Percentiles rank a stretch among this genome's conserved stretches.
These are phyloP conservation scores for Solanum sitiens DNA, from an alignment of 257 asterid genomes.

Conservation along the genomic window DNA sequence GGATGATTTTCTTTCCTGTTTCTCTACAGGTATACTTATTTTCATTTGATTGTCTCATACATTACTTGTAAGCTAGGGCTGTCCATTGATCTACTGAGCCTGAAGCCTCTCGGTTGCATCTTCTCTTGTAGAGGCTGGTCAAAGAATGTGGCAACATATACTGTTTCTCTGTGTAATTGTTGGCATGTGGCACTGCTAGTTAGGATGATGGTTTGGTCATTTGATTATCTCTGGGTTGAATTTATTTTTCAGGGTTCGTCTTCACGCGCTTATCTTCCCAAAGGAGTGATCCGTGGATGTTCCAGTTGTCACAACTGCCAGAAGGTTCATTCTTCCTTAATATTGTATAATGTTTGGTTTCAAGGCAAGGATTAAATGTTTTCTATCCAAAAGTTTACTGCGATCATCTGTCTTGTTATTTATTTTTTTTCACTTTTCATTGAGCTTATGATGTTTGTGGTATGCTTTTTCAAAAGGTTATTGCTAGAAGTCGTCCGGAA, in stretches of 20 bases:
- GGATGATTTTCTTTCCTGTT: background rate
- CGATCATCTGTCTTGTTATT: background rate
- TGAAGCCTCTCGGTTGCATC: background rate
- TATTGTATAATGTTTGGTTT: background rate
- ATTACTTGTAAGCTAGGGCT: background rate
- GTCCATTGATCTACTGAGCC: background rate
- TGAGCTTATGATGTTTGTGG: background rate
- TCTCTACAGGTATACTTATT: background rate
- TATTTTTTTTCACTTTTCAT: background rate
- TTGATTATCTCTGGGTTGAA: background rate
- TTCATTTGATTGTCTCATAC: background rate
- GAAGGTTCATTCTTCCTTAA: slow-evolving; percentile 29
- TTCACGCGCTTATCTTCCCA: slow-evolving; percentile 40
- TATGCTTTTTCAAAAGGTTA: slow-evolving; percentile 37
- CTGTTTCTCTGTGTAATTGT: background rate
- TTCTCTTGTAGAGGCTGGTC: background rate
- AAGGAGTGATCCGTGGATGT: slow-evolving; percentile 74
- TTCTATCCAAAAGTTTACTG: background rate
- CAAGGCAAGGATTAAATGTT: background rate
- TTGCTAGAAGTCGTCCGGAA: slow-evolving; percentile 54
- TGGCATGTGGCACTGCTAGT: background rate
- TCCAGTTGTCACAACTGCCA: slow-evolving; percentile 40
- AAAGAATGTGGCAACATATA: background rate
- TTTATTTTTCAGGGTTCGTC: slow-evolving; percentile 27
- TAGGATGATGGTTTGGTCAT: background rate